These are phyloP conservation scores for Pseudogymnoascus sp. DNA, from an alignment of 2,329 filamentous ascomycete genomes.

Conservation along the genomic window DNA sequence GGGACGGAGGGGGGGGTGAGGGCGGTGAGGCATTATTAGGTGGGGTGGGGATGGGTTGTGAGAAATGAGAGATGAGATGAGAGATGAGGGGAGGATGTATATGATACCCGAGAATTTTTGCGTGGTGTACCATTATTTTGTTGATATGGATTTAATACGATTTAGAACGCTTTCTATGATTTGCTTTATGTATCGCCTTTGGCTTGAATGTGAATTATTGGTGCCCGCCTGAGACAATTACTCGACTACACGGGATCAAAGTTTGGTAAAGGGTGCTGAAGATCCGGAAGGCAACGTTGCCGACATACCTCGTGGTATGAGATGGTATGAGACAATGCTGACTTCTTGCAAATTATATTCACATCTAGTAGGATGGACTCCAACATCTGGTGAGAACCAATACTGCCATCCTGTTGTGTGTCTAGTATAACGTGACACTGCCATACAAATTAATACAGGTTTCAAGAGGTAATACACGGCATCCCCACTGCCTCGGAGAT, in stretches of 20 bases:
- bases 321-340: neutral
- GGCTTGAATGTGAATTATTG: neutral
- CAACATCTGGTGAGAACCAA: neutral
- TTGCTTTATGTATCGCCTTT: neutral
- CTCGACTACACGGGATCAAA: neutral
- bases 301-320: neutral
- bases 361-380: neutral
- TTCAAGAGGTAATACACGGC: neutral
- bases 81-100: neutral
- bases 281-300: neutral
- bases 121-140: neutral
- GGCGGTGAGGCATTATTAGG: constrained; percentile 27
- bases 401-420: neutral
- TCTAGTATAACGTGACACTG: neutral
- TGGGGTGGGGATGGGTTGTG: neutral
- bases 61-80: neutral
- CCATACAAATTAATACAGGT: neutral
- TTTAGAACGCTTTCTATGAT: neutral
- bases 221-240: neutral
- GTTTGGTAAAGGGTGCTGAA: neutral
- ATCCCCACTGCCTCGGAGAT: neutral
- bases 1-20: constrained; percentile 63
- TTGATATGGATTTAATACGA: neutral
- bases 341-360: neutral
- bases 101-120: neutral